Evolutionary conservation across 768 basidiomycete species (phyloP), one percentile per base, ranked within the genome.

Genomic region (Russula earlei): DNA sequence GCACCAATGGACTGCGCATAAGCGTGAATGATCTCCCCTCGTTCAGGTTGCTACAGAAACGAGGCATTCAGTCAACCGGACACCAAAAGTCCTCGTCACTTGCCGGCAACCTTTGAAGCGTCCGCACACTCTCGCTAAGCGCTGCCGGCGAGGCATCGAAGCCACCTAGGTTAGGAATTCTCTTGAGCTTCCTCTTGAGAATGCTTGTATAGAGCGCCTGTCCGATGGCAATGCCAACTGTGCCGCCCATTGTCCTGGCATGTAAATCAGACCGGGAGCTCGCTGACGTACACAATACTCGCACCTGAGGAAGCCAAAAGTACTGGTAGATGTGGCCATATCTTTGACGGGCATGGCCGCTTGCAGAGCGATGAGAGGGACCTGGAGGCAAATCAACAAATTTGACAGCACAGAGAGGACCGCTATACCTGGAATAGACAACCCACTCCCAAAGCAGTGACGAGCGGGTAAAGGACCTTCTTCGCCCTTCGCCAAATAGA

Each of bases 321-420:
- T 81, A 1, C 78, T 72, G 0, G 89, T 89, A 51, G 81, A 82
- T 2, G 89, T 89, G 2, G 89, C 87, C 87, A 91, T 89, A 60
- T 91, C 87, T 62, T 82, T 83, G 15, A 88, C 64, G 0, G 91
- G 91, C 89, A 93, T 93, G 0, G 89, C 84, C 1, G 88, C 87
- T 69, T 92, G 90, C 14, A 92, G 69, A 14, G 76, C 85, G 49
- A 90, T 81, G 7, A 89, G 69, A 0, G 87, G 87, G 5, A 74
- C 74, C 80, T 84, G 63, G 41, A 41, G 54, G 9, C 5, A 2
- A 10, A 45, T 55, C 12, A 50, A 43, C 31, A 19, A 14, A 10
- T 10, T 27, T 37, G 11, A 19, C 17, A 3, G 52, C 59, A 34
- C 59, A 38, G 57, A 8, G 14, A 49, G 40, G 17, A n/a, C 43